Percentiles rank a stretch among this genome's conserved stretches.
Conservation (phyloP, 1,139 yeast genomes). For the Kodamaea sp. region DNA sequence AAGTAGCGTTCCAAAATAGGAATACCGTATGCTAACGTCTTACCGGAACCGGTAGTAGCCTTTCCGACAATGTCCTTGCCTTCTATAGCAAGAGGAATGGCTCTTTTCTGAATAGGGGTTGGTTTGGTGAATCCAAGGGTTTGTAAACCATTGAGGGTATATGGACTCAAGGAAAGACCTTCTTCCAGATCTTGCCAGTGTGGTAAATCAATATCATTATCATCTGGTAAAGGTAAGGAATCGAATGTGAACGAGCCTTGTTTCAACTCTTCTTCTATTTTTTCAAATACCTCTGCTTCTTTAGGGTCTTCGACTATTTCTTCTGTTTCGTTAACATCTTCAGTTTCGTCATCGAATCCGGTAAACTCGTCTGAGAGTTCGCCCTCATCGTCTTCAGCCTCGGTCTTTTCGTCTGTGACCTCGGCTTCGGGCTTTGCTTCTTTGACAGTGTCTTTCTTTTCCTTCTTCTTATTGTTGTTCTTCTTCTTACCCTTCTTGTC, state of each 20-base stretch:
- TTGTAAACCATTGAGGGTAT: constrained; percentile 59
- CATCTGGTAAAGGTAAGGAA: constrained; percentile 37
- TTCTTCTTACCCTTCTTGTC: constrained; percentile 12
- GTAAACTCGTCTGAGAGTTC: constrained; percentile 13
- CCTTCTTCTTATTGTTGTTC: constrained; percentile 10
- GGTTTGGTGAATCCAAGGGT: constrained; percentile 66
- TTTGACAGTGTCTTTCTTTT: constrained; percentile 6
- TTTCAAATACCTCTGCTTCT: constrained; percentile 8
- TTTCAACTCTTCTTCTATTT: constrained; percentile 11
- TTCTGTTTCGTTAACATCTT: constrained; percentile 14
- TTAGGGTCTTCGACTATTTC: constrained; percentile 9
- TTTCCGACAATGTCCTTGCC: constrained; percentile 90
- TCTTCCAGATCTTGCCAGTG: constrained; percentile 49
- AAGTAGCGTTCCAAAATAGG: constrained; percentile 80
- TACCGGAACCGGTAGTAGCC: constrained; percentile 98
- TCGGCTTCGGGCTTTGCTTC: constrained; percentile 14
- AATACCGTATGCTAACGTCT: constrained; percentile 91
- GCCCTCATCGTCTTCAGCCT: constrained; percentile 29
- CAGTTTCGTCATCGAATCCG: constrained; percentile 11
- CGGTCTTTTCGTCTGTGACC: constrained; percentile 10
- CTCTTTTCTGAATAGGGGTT: constrained; percentile 75
- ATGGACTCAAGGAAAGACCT: constrained; percentile 45
- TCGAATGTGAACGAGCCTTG: constrained; percentile 5
- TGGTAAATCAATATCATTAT: constrained; percentile 49
- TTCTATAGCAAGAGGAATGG: constrained; percentile 74